Percentiles rank a stretch among this genome's conserved stretches.
phyloP scores from a whole-genome alignment of 2,329 filamentous ascomycete species.

The Knoxdaviesia proteae region DNA sequence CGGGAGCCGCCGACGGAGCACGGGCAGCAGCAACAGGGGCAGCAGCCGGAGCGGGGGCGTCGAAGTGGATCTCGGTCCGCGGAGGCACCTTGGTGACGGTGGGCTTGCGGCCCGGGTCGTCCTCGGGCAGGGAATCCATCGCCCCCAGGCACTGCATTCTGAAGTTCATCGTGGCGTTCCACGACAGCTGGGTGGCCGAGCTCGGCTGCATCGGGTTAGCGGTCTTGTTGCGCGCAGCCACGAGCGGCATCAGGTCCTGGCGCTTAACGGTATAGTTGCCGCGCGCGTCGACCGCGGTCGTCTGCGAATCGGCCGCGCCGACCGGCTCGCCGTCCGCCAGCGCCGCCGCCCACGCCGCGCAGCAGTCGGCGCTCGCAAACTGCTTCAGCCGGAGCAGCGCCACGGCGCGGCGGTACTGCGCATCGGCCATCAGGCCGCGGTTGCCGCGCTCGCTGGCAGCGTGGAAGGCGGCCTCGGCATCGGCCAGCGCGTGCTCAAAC shows the following conservation, averaged over 20 bases:
- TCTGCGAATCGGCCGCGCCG: slow-evolving; percentile 2
- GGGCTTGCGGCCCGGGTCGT: slow-evolving; percentile 24
- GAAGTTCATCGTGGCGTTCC: slow-evolving; percentile 1
- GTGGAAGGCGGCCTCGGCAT: slow-evolving; percentile 46
- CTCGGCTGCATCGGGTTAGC: slow-evolving; percentile 1
- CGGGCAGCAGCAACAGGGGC: neutral
- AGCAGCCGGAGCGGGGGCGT: neutral
- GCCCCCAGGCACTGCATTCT: slow-evolving; percentile 23
- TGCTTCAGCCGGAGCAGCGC: slow-evolving; percentile 48
- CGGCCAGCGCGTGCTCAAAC: slow-evolving; percentile 42
- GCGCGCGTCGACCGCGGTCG: slow-evolving; percentile 15
- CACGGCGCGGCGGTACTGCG: slow-evolving; percentile 62
- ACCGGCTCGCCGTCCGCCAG: slow-evolving; percentile 14
- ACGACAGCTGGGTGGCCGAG: too few relatives aligned
- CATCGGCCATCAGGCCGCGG: slow-evolving; percentile 56
- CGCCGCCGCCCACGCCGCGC: slow-evolving; percentile 38
- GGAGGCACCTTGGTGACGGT: slow-evolving; percentile 11
- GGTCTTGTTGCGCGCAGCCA: slow-evolving; percentile 9
- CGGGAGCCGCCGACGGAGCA: neutral
- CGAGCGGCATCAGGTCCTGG: slow-evolving; percentile 7
- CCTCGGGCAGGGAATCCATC: slow-evolving; percentile 21
- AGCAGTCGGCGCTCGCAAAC: slow-evolving; percentile 54
- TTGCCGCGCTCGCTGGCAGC: slow-evolving; percentile 46
- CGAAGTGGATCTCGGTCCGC: neutral
- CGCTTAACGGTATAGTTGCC: slow-evolving; percentile 25